These are phyloP conservation scores for Fragosphaeria purpurea DNA, from an alignment of 2,329 filamentous ascomycete species.

Conservation along the genomic window DNA sequence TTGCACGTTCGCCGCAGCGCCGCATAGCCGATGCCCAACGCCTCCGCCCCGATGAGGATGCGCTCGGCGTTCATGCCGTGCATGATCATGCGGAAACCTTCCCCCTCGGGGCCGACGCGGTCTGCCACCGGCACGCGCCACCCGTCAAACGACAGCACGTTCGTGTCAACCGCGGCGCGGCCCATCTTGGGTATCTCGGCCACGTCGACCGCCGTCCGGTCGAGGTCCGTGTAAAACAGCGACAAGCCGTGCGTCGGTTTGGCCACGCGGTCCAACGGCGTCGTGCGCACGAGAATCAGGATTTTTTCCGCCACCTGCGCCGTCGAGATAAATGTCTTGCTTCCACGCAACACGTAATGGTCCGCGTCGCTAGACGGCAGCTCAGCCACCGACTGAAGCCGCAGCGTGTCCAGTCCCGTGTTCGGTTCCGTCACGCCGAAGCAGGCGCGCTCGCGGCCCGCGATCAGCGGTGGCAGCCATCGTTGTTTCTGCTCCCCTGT, in stretches of 20 bases:
- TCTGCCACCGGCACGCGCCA: conserved; percentile 55
- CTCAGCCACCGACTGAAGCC: conserved; percentile 55
- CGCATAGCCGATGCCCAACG: conserved; percentile 68
- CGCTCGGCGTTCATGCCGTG: conserved; percentile 75
- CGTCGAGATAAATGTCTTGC: conserved; percentile 85
- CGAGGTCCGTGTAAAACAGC: conserved; percentile 70
- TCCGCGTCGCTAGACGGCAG: conserved; percentile 23
- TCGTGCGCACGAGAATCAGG: conserved; percentile 68
- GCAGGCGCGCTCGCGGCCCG: conserved; percentile 60
- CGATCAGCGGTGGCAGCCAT: conserved; percentile 61
- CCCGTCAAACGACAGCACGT: conserved; percentile 79
- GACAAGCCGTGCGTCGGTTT: conserved; percentile 48
- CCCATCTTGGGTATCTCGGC: conserved; percentile 78
- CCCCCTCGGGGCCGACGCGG: conserved; percentile 60
- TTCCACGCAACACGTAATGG: conserved; percentile 58
- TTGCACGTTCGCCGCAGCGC: conserved; percentile 50
- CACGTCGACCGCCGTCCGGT: conserved; percentile 53
- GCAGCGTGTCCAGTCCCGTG: conserved; percentile 67
- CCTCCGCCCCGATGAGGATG: conserved; percentile 67
- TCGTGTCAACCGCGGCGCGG: conserved; percentile 68
- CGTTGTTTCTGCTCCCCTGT: conserved; percentile 51
- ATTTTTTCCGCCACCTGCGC: conserved; percentile 75
- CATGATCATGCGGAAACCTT: conserved; percentile 70
- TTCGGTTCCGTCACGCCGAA: conserved; percentile 82
- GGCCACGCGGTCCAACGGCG: not conserved